phyloP scores from a whole-genome alignment of 257 asterid genomes.

The Forsythia viridissima region DNA sequence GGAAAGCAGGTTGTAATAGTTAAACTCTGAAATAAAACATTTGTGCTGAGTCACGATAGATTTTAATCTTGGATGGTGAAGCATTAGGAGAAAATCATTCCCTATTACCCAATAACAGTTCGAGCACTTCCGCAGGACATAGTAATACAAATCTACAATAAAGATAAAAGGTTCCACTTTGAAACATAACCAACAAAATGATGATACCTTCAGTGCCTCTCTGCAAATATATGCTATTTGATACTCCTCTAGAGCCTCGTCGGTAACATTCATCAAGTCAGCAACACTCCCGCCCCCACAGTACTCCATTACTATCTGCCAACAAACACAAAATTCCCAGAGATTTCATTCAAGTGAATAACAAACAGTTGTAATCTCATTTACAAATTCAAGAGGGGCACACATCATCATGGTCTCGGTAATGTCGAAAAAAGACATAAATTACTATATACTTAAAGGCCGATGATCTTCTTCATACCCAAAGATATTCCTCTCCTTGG shows the following conservation, averaged over 20 bases:
- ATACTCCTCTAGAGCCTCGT: constrained; percentile 86
- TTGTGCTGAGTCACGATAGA: background rate
- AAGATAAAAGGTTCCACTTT: constrained; percentile 1
- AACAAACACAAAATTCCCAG: constrained; percentile 31
- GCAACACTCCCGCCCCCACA: constrained; percentile 99
- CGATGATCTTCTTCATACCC: constrained; percentile 63
- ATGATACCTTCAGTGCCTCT: constrained; percentile 86
- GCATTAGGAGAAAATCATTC: constrained; percentile 1
- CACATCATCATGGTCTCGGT: background rate
- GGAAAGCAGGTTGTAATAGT: constrained; percentile 9
- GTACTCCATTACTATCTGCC: constrained; percentile 98
- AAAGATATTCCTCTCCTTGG: constrained; percentile 97
- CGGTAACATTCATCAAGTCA: constrained; percentile 89
- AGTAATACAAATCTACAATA: background rate
- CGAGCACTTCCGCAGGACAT: constrained; percentile 1
- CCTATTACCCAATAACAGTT: background rate
- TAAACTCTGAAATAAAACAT: constrained; percentile 7
- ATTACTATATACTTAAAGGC: constrained; percentile 7
- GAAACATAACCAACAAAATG: constrained; percentile 25
- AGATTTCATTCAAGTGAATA: constrained; percentile 9
- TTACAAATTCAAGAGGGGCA: constrained; percentile 14
- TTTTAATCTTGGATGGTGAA: background rate
- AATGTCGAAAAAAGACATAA: constrained; percentile 11
- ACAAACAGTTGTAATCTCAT: constrained; percentile 12
- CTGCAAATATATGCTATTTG: constrained; percentile 92